phyloP scores from a whole-genome alignment of 352 stramenopile species.

The Phytophthora megakarya region DNA sequence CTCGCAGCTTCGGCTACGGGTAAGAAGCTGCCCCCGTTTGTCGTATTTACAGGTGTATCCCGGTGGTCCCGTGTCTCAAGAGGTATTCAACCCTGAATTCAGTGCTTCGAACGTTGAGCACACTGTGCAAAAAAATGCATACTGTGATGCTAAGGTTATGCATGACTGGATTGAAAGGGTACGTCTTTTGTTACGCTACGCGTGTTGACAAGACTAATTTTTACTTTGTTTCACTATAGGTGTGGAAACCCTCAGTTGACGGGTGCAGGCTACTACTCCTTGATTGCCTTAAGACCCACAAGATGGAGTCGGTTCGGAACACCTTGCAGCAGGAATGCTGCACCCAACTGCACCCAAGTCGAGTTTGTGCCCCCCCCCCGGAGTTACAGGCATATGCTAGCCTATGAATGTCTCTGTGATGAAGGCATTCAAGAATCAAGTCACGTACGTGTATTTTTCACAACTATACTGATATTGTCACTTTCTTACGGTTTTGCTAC shows the following conservation, averaged over 20 bases:
- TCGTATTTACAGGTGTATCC: not conserved
- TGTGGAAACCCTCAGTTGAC: not conserved
- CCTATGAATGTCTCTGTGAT: conserved; percentile 24
- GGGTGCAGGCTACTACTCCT: conserved; percentile 1
- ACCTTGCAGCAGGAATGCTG: conserved; percentile 8
- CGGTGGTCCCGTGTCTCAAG: conserved; percentile 3
- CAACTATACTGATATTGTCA: no score
- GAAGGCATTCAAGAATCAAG: conserved; percentile 12
- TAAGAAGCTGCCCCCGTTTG: no score
- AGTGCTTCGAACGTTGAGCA: not conserved
- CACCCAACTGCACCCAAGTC: conserved; percentile 21
- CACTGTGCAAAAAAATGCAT: conserved; percentile 6
- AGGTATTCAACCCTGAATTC: conserved; percentile 2
- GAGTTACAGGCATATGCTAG: conserved; percentile 15
- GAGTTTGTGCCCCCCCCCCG: conserved; percentile 17
- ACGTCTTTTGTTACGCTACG: not conserved
- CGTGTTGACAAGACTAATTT: no score
- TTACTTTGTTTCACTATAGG: not conserved
- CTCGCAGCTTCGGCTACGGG: no score
- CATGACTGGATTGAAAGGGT: conserved; percentile 5
- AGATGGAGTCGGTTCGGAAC: conserved; percentile 10
- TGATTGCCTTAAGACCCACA: conserved; percentile 4
- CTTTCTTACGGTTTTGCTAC: no score
- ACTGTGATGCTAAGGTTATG: not conserved
- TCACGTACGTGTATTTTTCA: no score